Evolutionary conservation across 352 stramenopile genomes (phyloP), one percentile per base, ranked within the genome.

Genomic region (Pythium coloratum): DNA sequence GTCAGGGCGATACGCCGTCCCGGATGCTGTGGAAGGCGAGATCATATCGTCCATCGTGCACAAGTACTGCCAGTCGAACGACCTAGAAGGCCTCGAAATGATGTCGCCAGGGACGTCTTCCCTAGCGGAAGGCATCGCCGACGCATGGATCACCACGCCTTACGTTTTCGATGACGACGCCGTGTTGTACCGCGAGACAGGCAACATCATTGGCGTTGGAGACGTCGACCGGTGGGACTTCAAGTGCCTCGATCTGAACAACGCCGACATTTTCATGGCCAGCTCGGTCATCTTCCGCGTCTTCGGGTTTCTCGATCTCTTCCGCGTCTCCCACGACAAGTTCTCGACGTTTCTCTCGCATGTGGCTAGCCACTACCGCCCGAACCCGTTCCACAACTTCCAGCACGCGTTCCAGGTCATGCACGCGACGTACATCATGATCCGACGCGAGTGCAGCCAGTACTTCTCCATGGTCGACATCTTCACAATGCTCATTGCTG

Each of bases 311-410:
- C 53, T 76, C 28, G 77, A 81, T 3, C 49, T 59, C 26, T 87
- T 80, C 30, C 47, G 49, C 20, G 76, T 87, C 44, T 58, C 68
- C 12, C 36, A 26, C 24, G 67, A 80, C 18, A 85, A 81, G 62
- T 54, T 86, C 32, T 57, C 66, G 28, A 49, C 64, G 13, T 84
- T 87, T 34, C 50, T 76, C 6, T 57, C 59, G 18, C 66, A 67
- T 38, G 73, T 87, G 0, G 76, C 76, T 3, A 86, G 86, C 55
- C 81, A 90, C 61, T 94, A 94, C 69, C 77, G 80, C 20, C 77
- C 76, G 38, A 92, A 92, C 60, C 69, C 85, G 49, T 95, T 92
- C 64, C 87, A 95, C 76, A 94, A 89, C 62, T 89, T 88, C 33
- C 80, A 93, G 51, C 86, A 95, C 54, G 85, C 69, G 9, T 85